Base-by-base conservation (phyloP, 768 basidiomycete species). In the Neoboletus subvelutipes region DNA sequence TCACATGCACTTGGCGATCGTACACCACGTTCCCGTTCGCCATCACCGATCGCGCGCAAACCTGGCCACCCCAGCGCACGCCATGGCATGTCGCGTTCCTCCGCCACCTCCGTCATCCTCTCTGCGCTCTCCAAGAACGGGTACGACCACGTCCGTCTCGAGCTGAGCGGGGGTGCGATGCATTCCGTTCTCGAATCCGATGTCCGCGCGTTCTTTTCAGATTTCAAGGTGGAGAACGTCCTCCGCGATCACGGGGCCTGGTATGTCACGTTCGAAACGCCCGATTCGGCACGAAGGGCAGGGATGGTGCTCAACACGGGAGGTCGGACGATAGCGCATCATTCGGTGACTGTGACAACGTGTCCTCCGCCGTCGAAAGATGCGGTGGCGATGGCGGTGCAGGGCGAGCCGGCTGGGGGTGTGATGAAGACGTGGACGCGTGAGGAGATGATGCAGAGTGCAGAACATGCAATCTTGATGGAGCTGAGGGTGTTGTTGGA, bases 211-310 rank as follows among this genome's bases (percentile, higher is more conserved):
- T 89, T 89, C 64, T 87, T 93, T 67, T 77, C 79, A 37, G 82
- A 79, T 48, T 92, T 92, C 72, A 78, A 83, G 59, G 81, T 89
- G 20, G 84, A 92, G 47, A 80, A 83, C 79, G 79, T 94, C 28
- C 75, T 93, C 2, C 81, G 83, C 59, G 89, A 90, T 68, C 80
- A 82, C 50, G 72, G 75, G 2, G 88, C 86, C 11, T 88, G 91
- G 79, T 95, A 94, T 67, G 80, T 94, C 60, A 89, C 92, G 4
- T 98, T 97, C 69, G 66, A 75, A 20, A 81, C 83, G 5, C 67
- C 77, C 2, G 82, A 82, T 53, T 69, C 80, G 0, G 94, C 94
- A 0, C 77, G 84, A 7, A 78, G 87, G 4, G 90, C 92, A 0
- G 79, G 80, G 10, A 81, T 83, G 61, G 85, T 91, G 4, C 80